Conservation (phyloP, 345 rosid species). For the Salix arbutifolia region DNA sequence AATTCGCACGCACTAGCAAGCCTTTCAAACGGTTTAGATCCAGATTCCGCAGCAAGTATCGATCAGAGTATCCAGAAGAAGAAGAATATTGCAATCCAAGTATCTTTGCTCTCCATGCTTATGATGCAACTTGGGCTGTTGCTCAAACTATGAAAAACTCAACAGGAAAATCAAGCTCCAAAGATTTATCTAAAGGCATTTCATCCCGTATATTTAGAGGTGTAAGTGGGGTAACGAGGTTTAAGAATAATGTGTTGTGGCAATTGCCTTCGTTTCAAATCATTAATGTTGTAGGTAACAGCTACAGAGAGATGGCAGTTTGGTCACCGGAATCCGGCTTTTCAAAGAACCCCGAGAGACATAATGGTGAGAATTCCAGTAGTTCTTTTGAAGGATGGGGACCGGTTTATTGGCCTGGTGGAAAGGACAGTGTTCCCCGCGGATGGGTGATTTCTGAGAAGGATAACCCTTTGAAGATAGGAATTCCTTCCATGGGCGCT, state of each 20-base stretch:
- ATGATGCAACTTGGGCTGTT: slow-evolving; percentile 30
- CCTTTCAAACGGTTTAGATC: slow-evolving; percentile 11
- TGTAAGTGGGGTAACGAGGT: slow-evolving; percentile 26
- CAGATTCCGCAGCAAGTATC: slow-evolving; percentile 14
- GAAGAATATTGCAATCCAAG: slow-evolving; percentile 27
- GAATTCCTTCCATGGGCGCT: slow-evolving; percentile 29
- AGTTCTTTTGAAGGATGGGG: slow-evolving; percentile 11
- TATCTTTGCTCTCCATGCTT: slow-evolving; percentile 27
- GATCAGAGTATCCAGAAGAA: slow-evolving; percentile 17
- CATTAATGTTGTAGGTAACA: slow-evolving; percentile 28
- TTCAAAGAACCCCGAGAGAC: neutral
- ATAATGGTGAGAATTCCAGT: neutral
- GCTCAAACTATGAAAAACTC: slow-evolving; percentile 18
- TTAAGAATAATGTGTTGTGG: slow-evolving; percentile 5
- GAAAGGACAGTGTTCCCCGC: slow-evolving; percentile 15
- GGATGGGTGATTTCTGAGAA: slow-evolving; percentile 13
- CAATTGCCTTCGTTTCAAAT: slow-evolving; percentile 15
- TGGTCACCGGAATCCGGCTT: slow-evolving; percentile 28
- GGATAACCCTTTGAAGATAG: slow-evolving; percentile 21
- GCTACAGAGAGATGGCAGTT: slow-evolving; percentile 24
- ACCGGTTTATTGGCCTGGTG: slow-evolving; percentile 31
- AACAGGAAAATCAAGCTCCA: neutral
- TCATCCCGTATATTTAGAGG: slow-evolving; percentile 23
- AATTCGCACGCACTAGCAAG: neutral
- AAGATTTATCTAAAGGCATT: neutral